A percentile compares a stretch with the other conserved stretches of the same genome.
These are phyloP conservation scores for Eucalyptus curtisii DNA, from an alignment of 345 rosid genomes.

Conservation along the genomic window DNA sequence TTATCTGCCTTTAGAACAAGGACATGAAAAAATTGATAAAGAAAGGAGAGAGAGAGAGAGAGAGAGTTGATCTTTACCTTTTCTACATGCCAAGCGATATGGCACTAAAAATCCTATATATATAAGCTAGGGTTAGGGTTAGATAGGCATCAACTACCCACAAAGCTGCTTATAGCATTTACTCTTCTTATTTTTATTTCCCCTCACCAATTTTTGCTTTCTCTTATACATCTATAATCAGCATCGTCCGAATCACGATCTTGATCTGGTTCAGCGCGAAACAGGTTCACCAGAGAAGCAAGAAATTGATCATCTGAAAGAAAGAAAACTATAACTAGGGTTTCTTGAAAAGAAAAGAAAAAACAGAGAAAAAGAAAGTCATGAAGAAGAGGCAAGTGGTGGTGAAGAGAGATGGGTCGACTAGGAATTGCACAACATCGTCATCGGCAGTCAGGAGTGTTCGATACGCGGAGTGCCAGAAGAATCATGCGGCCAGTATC, in stretches of 20 bases:
- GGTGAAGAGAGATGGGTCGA: conserved; percentile 4
- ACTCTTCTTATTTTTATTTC: background rate
- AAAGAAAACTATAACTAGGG: background rate
- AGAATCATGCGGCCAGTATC: conserved; percentile 7
- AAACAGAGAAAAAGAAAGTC: background rate
- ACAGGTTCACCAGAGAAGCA: background rate
- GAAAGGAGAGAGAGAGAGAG: conserved; percentile 3
- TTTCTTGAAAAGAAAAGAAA: background rate
- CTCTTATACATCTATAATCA: background rate
- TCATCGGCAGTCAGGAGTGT: background rate
- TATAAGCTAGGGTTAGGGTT: conserved; percentile 52
- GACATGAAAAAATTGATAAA: conserved; percentile 20
- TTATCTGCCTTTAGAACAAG: background rate
- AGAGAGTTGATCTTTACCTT: background rate
- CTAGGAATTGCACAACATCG: background rate
- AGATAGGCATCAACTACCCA: conserved; percentile 15
- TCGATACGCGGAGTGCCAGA: conserved; percentile 7
- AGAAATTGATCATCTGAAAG: background rate
- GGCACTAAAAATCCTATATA: conserved; percentile 5
- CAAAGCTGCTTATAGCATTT: background rate
- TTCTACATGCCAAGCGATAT: background rate
- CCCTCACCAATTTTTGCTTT: background rate
- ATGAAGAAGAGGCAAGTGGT: conserved; percentile 11
- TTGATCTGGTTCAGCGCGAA: background rate
- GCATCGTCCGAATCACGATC: background rate